These are phyloP conservation scores for Crotalaria pallida DNA, from an alignment of 306 rosid genomes.

Conservation along the genomic window DNA sequence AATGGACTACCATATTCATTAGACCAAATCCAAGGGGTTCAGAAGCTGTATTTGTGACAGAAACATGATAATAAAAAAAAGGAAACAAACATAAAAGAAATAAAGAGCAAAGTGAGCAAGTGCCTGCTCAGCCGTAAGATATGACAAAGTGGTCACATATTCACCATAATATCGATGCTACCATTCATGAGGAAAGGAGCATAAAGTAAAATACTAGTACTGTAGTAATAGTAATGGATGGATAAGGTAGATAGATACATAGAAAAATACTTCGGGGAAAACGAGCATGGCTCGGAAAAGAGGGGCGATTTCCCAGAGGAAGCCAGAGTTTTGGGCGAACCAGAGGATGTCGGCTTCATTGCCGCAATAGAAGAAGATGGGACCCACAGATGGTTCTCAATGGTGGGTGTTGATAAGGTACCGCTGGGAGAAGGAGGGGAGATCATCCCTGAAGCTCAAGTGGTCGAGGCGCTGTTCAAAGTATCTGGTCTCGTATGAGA, in stretches of 20 bases:
- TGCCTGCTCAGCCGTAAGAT: conserved; percentile 74
- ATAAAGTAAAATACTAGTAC: no score
- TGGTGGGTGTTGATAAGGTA: conserved; percentile 71
- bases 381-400: conserved; percentile 62
- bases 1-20: no score
- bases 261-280: no score
- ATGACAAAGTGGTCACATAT: conserved; percentile 49
- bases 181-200: no score
- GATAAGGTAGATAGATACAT: no score
- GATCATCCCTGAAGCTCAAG: conserved; percentile 60
- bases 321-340: conserved; percentile 83
- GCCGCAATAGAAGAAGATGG: conserved; percentile 85
- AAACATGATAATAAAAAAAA: no score
- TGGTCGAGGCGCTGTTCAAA: conserved; percentile 76
- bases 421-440: conserved; percentile 53
- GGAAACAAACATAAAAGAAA: no score
- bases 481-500: conserved; percentile 53
- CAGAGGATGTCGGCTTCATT: conserved; percentile 86
- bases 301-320: conserved; percentile 84
- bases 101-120: conserved; percentile 71
- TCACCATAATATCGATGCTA: conserved; percentile 88
- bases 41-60: no score
- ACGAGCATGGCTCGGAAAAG: conserved; percentile 74
- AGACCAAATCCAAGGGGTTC: no score
- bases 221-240: no score